Conservation (phyloP, 1,284 basidiomycete genomes). For the Pseudozyma sp. region DNA sequence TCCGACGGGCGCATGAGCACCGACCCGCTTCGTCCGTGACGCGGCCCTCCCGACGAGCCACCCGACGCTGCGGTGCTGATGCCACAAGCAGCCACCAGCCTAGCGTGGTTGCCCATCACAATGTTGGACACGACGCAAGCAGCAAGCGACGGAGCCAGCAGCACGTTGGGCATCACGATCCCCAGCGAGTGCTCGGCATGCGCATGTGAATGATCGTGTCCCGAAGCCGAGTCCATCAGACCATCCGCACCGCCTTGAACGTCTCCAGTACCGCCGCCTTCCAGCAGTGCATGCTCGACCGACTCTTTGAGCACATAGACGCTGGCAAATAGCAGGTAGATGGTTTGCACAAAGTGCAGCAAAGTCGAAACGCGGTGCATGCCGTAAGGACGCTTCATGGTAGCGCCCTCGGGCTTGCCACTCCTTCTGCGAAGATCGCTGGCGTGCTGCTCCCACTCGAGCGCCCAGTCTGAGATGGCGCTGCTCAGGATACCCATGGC, state of each 20-base stretch:
- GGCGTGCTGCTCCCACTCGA: constrained; percentile 43
- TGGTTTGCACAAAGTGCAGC: constrained; percentile 84
- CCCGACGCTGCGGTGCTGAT: constrained; percentile 58
- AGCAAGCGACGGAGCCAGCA: constrained; percentile 48
- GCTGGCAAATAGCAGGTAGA: constrained; percentile 89
- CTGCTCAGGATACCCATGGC: constrained; percentile 70
- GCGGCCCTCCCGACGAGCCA: constrained; percentile 28
- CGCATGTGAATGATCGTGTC: constrained; percentile 46
- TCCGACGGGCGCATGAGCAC: constrained; percentile 55
- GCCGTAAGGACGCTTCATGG: constrained; percentile 70
- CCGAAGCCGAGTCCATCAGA: constrained; percentile 30
- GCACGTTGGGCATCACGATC: constrained; percentile 48
- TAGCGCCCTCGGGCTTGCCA: constrained; percentile 28
- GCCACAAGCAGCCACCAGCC: constrained; percentile 64
- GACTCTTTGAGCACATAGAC: constrained; percentile 95
- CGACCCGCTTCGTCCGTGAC: constrained; percentile 50
- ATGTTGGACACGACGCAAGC: constrained; percentile 57
- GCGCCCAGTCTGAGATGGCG: constrained; percentile 42
- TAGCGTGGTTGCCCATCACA: constrained; percentile 62
- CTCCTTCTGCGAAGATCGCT: constrained; percentile 27
- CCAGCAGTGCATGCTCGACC: constrained; percentile 71
- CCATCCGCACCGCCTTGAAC: constrained; percentile 1
- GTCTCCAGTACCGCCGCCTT: constrained; percentile 31
- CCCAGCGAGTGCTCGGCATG: constrained; percentile 53
- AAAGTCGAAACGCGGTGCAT: constrained; percentile 80